Conservation (phyloP, 2,329 filamentous ascomycete species). For the Colletotrichum horii region DNA sequence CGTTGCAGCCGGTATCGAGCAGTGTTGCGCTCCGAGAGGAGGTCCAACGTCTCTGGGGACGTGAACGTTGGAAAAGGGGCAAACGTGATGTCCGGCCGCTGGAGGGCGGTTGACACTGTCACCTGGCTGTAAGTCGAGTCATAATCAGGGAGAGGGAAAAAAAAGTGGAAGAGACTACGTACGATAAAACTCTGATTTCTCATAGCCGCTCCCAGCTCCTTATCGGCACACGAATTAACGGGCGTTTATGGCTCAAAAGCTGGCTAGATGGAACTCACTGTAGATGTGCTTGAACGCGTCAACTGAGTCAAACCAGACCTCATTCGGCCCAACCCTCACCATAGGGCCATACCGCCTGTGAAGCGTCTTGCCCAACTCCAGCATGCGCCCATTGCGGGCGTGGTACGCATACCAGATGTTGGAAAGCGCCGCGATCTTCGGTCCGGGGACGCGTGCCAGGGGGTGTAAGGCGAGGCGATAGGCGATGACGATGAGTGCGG, state of each 20-base stretch:
- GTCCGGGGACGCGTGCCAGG: constrained; percentile 50
- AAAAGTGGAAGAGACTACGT: not conserved
- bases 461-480: constrained; percentile 51
- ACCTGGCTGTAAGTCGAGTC: not conserved
- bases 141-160: not conserved
- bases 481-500: not conserved
- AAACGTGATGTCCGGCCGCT: constrained; percentile 47
- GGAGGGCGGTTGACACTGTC: constrained; percentile 50
- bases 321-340: constrained; percentile 59
- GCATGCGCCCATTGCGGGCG: constrained; percentile 47
- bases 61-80: constrained; percentile 26
- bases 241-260: not conserved
- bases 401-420: constrained; percentile 54
- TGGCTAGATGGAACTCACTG: constrained; percentile 34
- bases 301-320: constrained; percentile 56
- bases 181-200: constrained; percentile 61
- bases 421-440: constrained; percentile 50
- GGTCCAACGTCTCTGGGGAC: constrained; percentile 49
- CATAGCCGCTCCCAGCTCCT: constrained; percentile 53
- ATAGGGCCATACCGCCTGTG: constrained; percentile 52
- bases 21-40: constrained; percentile 54
- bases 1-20: constrained; percentile 54
- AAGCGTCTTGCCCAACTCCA: constrained; percentile 45
- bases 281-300: constrained; percentile 56
- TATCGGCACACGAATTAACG: not conserved